phyloP scores from a whole-genome alignment of 352 stramenopile genomes.

The Blastocystis sp. region DNA sequence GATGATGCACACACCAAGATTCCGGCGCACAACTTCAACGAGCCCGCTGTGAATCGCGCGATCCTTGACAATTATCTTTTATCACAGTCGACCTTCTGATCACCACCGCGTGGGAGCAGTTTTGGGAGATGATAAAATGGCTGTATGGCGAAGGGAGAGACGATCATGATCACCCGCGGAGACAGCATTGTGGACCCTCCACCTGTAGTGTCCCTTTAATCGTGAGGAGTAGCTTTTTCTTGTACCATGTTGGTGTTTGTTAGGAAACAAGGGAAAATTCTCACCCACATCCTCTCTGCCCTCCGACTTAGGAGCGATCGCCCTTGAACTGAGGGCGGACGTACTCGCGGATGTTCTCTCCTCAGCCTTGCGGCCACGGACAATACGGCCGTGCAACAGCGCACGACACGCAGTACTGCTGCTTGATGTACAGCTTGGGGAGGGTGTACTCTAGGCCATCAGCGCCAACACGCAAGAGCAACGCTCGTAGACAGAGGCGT shows the following conservation, averaged over 20 bases:
- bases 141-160: slow-evolving; percentile 21
- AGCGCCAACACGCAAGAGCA: background rate
- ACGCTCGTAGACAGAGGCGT: slow-evolving; percentile 90
- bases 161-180: slow-evolving; percentile 51
- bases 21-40: slow-evolving; percentile 9
- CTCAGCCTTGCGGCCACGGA: slow-evolving; percentile 86
- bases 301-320: slow-evolving; percentile 37
- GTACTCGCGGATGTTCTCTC: slow-evolving; percentile 61
- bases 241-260: background rate
- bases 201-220: slow-evolving; percentile 40
- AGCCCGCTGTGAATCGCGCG: slow-evolving; percentile 32
- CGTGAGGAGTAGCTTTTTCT: background rate
- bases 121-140: slow-evolving; percentile 63
- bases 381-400: slow-evolving; percentile 98
- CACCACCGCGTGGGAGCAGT: slow-evolving; percentile 61
- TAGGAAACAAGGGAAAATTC: background rate
- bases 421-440: slow-evolving; percentile 99
- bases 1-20: slow-evolving; percentile 42
- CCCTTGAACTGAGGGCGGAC: background rate
- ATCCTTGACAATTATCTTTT: slow-evolving; percentile 64
- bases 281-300: background rate
- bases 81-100: slow-evolving; percentile 38
- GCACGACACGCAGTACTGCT: slow-evolving; percentile 91
- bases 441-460: slow-evolving; percentile 86
- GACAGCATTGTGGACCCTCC: slow-evolving; percentile 39